A percentile compares a stretch with the other conserved stretches of the same genome.
These are phyloP conservation scores for Pelargonium cotyledonis DNA, from an alignment of 441 rosid genomes.

Conservation along the genomic window DNA sequence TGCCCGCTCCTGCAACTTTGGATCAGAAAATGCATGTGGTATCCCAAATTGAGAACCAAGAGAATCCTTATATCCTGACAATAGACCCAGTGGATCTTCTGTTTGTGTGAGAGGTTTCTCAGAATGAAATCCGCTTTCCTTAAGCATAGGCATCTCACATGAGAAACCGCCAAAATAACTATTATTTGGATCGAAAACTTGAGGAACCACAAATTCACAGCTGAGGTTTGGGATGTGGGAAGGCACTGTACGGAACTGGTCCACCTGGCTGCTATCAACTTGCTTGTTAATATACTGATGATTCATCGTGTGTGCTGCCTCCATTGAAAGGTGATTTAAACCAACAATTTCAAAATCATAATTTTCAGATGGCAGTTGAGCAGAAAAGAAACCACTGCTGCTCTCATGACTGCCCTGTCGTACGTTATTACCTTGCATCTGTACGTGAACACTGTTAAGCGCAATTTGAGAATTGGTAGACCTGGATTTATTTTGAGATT, in stretches of 20 bases:
- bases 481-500: slow-evolving; percentile 26
- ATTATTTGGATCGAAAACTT: slow-evolving; percentile 22
- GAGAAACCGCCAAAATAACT: slow-evolving; percentile 25
- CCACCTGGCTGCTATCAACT: slow-evolving; percentile 26
- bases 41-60: slow-evolving; percentile 39
- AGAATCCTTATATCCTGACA: slow-evolving; percentile 44
- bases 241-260: slow-evolving; percentile 28
- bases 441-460: slow-evolving; percentile 24
- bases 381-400: slow-evolving; percentile 37
- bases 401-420: slow-evolving; percentile 35
- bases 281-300: slow-evolving; percentile 28
- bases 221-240: slow-evolving; percentile 23
- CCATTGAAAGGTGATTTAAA: slow-evolving; percentile 22
- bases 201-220: slow-evolving; percentile 19
- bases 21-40: slow-evolving; percentile 62
- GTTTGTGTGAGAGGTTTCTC: slow-evolving; percentile 32
- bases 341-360: slow-evolving; percentile 23
- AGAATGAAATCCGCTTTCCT: slow-evolving; percentile 31
- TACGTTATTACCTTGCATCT: slow-evolving; percentile 31
- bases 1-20: slow-evolving; percentile 50
- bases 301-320: slow-evolving; percentile 23
- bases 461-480: slow-evolving; percentile 39
- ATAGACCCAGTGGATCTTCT: slow-evolving; percentile 31
- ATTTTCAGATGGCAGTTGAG: slow-evolving; percentile 35
- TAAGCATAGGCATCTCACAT: slow-evolving; percentile 29